Evolutionary conservation across 257 asterid species (phyloP).

Genomic region (Plantago major): DNA sequence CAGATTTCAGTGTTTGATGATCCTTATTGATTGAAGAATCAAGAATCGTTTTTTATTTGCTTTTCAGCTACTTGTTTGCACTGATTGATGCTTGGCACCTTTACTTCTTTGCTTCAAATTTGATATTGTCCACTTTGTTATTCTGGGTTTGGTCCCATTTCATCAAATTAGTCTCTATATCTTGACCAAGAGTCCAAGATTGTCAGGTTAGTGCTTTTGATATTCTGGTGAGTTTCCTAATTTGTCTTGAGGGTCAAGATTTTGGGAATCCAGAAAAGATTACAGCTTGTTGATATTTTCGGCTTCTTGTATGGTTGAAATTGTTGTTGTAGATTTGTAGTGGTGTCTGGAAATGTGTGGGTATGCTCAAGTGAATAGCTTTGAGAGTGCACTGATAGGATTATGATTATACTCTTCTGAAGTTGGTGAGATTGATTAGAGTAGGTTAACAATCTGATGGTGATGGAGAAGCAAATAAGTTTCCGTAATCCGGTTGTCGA

Average conservation of each 20-base stretch:
- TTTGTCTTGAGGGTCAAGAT: constrained; percentile 7
- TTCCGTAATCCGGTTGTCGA: constrained; percentile 47
- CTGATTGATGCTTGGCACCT: constrained; percentile 20
- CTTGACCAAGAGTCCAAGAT: no score
- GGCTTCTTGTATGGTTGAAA: background rate
- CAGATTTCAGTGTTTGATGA: constrained; percentile 5
- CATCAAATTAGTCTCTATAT: background rate
- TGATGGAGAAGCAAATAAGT: constrained; percentile 66
- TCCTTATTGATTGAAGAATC: constrained; percentile 10
- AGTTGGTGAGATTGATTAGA: constrained; percentile 13
- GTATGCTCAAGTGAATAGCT: constrained; percentile 17
- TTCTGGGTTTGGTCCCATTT: constrained; percentile 23
- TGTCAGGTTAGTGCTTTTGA: constrained; percentile 1
- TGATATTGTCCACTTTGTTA: constrained; percentile 15
- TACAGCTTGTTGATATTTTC: constrained; percentile 9
- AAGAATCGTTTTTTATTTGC: constrained; percentile 16
- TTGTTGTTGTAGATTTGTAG: constrained; percentile 20
- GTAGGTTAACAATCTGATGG: constrained; percentile 5
- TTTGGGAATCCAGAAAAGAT: constrained; percentile 15
- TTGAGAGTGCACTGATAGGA: constrained; percentile 8
- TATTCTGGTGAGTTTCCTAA: constrained; percentile 20
- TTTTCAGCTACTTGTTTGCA: constrained; percentile 23
- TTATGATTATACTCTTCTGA: constrained; percentile 4
- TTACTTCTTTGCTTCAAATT: constrained; percentile 2
- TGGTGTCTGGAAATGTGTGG: constrained; percentile 27